Evolutionary conservation across 2,329 filamentous ascomycete species (phyloP).

Genomic region (Phoma sp.): DNA sequence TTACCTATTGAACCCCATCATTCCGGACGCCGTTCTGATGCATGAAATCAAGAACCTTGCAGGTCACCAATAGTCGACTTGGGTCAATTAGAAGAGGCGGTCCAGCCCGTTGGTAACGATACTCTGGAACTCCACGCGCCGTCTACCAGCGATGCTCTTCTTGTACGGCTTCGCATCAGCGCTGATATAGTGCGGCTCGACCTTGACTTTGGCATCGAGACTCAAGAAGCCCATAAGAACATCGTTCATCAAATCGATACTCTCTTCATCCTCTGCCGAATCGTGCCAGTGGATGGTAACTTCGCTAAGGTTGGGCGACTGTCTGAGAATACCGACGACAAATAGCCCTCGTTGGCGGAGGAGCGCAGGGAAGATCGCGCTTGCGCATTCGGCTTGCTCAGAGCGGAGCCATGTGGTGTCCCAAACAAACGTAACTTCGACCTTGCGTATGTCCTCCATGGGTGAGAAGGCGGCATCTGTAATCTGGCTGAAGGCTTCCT

Average conservation of each 20-base stretch:
- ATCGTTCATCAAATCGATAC: slow-evolving; percentile 29
- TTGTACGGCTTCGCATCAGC: slow-evolving; percentile 31
- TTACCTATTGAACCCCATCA: too few relatives aligned
- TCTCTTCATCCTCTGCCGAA: slow-evolving; percentile 34
- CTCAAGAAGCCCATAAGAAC: slow-evolving; percentile 32
- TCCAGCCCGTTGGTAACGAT: slow-evolving; percentile 33
- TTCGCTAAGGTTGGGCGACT: slow-evolving; percentile 36
- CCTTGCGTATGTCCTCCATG: slow-evolving; percentile 44
- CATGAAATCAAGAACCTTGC: neutral
- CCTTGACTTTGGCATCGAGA: slow-evolving; percentile 28
- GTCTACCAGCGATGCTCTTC: slow-evolving; percentile 36
- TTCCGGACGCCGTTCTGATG: neutral
- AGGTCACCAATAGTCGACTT: neutral
- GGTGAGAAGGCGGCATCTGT: slow-evolving; percentile 42
- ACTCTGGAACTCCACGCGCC: slow-evolving; percentile 39
- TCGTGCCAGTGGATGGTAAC: slow-evolving; percentile 45
- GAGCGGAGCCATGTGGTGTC: slow-evolving; percentile 43
- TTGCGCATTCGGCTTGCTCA: slow-evolving; percentile 21
- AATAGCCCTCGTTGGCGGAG: slow-evolving; percentile 35
- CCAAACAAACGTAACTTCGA: slow-evolving; percentile 43
- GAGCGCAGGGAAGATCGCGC: slow-evolving; percentile 38
- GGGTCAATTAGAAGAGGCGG: slow-evolving; percentile 19
- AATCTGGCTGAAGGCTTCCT: slow-evolving; percentile 38
- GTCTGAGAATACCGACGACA: slow-evolving; percentile 32
- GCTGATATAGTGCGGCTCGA: slow-evolving; percentile 39